Base-by-base conservation (phyloP, 2,329 filamentous ascomycete genomes). In the Leptographium wingfieldii region DNA sequence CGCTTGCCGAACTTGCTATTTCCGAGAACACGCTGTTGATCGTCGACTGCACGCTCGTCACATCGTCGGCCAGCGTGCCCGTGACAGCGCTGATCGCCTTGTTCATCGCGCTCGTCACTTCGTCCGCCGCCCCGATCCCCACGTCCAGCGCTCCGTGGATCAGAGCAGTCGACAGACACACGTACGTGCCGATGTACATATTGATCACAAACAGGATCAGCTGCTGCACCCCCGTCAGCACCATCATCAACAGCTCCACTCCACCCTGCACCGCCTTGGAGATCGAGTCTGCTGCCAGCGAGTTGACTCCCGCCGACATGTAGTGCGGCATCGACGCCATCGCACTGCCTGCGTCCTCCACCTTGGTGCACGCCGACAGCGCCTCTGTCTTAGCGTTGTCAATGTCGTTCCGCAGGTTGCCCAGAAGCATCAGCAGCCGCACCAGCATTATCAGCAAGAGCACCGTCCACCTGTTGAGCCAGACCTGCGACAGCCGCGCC, bases 281-380 rank as follows among this genome's bases (percentile, higher is more conserved):
- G 65, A 97, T 86, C 60, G 89, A 86, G 55, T 80, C 80, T 38
- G 90, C 89, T 9, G 90, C 87, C 66, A 97, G 76, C 61, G 90
- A 82, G 73, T 99, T 99, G 70, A 96, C 86, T 59, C 94, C 94
- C 57, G 81, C 77, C 2, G 92, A 88, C 70, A 97, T 85, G 74
- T 96, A 97, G 73, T 96, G 88, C 60, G 94, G 94, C 91, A 97
- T 96, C 46, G 94, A 97, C 48, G 92, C 94, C 90, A 99, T 92
- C 62, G 90, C 82, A 70, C 91, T 96, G 64, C 92, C 94, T 66
- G 95, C 83, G 66, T 90, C 90, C 75, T 99, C 92, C 55, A 97
- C 92, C 71, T 88, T 88, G 61, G 86, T 90, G 73, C 94, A 99
- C 64, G 92, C 91, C 58, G 89, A 87, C 58, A 96, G 81, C 29